Percentiles rank a stretch among this genome's conserved stretches.
These are phyloP conservation scores for Chlorella vulgaris DNA, from an alignment of 139 green algal genomes.

Conservation along the genomic window DNA sequence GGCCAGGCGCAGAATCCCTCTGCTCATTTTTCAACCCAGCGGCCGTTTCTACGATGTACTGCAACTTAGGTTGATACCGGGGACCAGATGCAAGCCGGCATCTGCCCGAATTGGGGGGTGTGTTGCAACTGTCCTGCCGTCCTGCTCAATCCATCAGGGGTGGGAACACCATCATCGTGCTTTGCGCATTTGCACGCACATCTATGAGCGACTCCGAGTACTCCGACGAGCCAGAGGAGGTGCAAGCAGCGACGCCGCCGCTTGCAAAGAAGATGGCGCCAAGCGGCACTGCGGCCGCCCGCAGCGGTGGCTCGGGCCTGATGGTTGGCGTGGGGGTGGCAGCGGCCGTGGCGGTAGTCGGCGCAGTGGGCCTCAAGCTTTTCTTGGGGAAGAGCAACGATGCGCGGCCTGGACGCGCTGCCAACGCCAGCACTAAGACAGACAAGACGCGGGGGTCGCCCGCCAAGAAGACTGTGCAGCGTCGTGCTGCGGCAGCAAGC, in stretches of 20 bases:
- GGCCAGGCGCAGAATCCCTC: too few relatives aligned
- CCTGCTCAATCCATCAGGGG: too few relatives aligned
- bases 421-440: background rate
- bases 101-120: too few relatives aligned
- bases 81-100: too few relatives aligned
- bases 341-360: background rate
- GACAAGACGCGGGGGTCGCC: background rate
- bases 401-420: background rate
- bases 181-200: background rate
- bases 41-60: too few relatives aligned
- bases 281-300: background rate
- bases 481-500: background rate
- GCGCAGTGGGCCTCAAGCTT: background rate
- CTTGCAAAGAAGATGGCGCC: background rate
- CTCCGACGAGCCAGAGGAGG: background rate
- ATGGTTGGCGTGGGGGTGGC: background rate
- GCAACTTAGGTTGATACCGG: too few relatives aligned
- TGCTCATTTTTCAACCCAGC: too few relatives aligned
- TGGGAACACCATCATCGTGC: too few relatives aligned
- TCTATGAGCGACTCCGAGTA: constrained; percentile 17
- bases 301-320: background rate
- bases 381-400: background rate
- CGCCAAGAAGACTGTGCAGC: background rate
- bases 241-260: background rate
- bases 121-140: too few relatives aligned